Evolutionary conservation across 1,284 basidiomycete species (phyloP).

Genomic region (Malassezia sympodialis): DNA sequence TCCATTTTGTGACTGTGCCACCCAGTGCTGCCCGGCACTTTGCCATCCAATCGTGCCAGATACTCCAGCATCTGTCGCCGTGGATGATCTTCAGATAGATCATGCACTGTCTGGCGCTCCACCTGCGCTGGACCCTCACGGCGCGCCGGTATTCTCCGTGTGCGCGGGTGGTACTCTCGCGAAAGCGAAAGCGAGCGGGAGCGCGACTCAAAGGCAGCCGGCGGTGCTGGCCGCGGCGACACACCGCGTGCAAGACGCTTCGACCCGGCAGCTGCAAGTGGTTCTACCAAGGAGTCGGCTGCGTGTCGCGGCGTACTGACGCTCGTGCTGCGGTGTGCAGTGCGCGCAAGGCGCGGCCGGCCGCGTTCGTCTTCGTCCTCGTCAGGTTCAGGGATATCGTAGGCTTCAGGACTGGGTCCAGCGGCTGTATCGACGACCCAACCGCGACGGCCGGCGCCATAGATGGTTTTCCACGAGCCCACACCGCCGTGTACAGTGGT

Average conservation of each 20-base stretch:
- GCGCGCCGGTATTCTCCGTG: conserved; percentile 6
- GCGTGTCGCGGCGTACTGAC: neutral
- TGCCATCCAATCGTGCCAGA: conserved; percentile 71
- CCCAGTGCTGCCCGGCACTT: conserved; percentile 76
- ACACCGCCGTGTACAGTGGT: conserved; percentile 64
- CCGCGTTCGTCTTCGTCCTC: neutral
- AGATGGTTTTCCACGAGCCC: conserved; percentile 72
- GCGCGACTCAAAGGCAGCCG: conserved; percentile 6
- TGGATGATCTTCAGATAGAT: conserved; percentile 58
- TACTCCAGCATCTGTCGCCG: conserved; percentile 61
- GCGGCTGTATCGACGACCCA: conserved; percentile 88
- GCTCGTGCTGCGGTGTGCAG: neutral
- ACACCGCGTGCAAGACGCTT: neutral
- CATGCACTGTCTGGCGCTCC: conserved; percentile 51
- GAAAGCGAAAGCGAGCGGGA: conserved; percentile 31
- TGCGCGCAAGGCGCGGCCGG: neutral
- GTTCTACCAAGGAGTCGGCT: neutral
- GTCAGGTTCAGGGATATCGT: neutral
- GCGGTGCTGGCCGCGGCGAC: neutral
- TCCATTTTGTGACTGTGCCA: conserved; percentile 98
- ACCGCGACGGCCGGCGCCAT: conserved; percentile 80
- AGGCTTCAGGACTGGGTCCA: conserved; percentile 58
- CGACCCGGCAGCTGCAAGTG: neutral
- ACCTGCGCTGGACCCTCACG: conserved; percentile 2
- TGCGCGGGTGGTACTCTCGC: conserved; percentile 17